A percentile compares a stretch with the other conserved stretches of the same genome.
Evolutionary conservation across 257 asterid genomes (phyloP).

Genomic region (Nicotiana sylvestris): DNA sequence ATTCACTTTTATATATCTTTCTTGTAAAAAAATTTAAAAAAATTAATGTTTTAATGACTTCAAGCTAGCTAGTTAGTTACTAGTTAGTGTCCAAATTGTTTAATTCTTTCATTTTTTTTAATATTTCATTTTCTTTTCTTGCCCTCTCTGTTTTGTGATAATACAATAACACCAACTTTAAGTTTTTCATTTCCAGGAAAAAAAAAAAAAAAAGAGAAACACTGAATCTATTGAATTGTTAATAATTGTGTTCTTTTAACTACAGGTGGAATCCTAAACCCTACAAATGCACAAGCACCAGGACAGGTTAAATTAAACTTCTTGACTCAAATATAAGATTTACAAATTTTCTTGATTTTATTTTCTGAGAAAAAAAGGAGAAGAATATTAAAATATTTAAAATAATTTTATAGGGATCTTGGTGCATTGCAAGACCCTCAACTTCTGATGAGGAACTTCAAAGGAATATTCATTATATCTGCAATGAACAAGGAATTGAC

Average conservation of each 20-base stretch:
- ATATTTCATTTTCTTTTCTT: background rate
- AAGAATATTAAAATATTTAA: background rate
- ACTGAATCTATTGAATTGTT: background rate
- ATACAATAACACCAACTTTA: no score
- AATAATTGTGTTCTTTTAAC: no score
- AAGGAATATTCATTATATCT: constrained; percentile 30
- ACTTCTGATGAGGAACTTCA: constrained; percentile 19
- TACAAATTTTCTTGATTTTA: no score
- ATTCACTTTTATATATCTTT: no score
- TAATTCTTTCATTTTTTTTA: no score
- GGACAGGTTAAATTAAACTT: constrained; percentile 21
- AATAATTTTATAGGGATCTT: constrained; percentile 20
- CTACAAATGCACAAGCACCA: constrained; percentile 19
- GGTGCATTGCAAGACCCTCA: constrained; percentile 37
- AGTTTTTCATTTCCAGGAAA: no score
- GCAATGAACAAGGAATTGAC: constrained; percentile 12
- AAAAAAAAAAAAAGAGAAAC: no score
- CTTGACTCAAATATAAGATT: no score
- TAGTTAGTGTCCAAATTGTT: background rate
- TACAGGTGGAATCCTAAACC: constrained; percentile 15
- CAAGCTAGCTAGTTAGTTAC: background rate
- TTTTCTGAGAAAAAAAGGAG: no score
- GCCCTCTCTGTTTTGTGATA: background rate
- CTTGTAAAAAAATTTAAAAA: no score
- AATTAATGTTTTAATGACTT: background rate